Evolutionary conservation across 306 rosid species (phyloP), one percentile per base, ranked within the genome.

Genomic region (Calophaca sinica): DNA sequence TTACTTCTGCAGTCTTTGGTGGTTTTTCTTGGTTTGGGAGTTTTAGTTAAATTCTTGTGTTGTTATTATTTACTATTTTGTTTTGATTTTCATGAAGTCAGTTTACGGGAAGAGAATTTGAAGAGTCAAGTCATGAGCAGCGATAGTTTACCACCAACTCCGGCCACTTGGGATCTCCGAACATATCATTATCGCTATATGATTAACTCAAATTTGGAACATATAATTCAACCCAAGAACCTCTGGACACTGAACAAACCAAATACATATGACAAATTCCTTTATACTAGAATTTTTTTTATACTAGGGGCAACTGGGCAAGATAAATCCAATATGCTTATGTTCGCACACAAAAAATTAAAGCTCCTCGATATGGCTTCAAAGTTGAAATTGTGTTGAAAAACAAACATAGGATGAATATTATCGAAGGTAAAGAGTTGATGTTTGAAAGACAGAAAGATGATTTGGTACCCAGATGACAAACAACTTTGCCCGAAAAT

Each of bases 401-500:
- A 7, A 45, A 58, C 4, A 35, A 33, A 38, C n/a, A 15, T 7
- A 39, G 55, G 26, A 50, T 28, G 55, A 48, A 63, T 72, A 58
- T 55, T 72, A 58, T 55, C 44, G 15, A 50, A n/a, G 68, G 67
- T 36, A 31, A 55, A 44, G 69, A 62, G 7, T 31, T 52, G 79
- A 60, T 65, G 59, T 41, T n/a, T 64, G 83, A 33, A 50, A 68
- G 53, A 68, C 74, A 73, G 20, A 44, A 48, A 44, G 69, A 5
- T 62, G 54, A 83, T 44, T 62, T 5, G 77, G 70, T 83, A 15
- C 80, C 68, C 60, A 82, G 14, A 60, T 61, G 86, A 83, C 80
- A 78, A 83, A 82, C 68, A 78, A 78, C 83, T 78, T 83, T 62
- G 66, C 70, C 33, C 5, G 31, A 52, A 67, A 73, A 82, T 73